Evolutionary conservation across 1,139 yeast genomes (phyloP), one percentile per base, ranked within the genome.

Genomic region (Debaryomyces subglobosus): DNA sequence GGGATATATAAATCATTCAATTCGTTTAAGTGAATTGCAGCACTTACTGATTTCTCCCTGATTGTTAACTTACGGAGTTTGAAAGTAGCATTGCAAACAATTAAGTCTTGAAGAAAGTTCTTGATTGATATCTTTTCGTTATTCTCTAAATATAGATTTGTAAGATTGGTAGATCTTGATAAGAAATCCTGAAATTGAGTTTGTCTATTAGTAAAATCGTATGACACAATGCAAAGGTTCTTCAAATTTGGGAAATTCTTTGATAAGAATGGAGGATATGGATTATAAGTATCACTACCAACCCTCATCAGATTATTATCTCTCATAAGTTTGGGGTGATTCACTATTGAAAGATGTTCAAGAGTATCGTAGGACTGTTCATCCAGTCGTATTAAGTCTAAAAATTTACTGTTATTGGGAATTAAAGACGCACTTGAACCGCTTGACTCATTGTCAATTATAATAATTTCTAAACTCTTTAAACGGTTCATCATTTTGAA

Each of bases 131-230:
- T 59, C 32, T 61, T 62, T 4, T 53, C 51, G 53, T 74, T 74
- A 48, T 74, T 70, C 50, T 75, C 80, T 34, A 74, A 53, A 27
- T 61, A 61, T 4, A 74, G 29, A 9, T 51, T 59, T 29, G 48
- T 57, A 15, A 74, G 54, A 3, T 56, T 45, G 0, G 57, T 52
- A 4, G 62, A 48, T 1, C 47, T 52, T 2, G 60, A 43, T n/a
- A 73, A 50, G 43, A 72, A 70, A 2, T 58, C 56, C 3, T 76
- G 76, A 29, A 73, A 63, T 6, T 46, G 48, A 9, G 67, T 72
- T 16, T 67, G 60, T 25, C 53, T 51, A 46, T 65, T 63, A 3
- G 53, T 51, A 48, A 73, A 72, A 48, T 71, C 74, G 53, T 62
- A 71, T 9, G 69, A 67, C 0, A 62, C 68, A 2, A 73, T 48